phyloP scores from a whole-genome alignment of 2,329 filamentous ascomycete genomes.

The Hortaea sp. region DNA sequence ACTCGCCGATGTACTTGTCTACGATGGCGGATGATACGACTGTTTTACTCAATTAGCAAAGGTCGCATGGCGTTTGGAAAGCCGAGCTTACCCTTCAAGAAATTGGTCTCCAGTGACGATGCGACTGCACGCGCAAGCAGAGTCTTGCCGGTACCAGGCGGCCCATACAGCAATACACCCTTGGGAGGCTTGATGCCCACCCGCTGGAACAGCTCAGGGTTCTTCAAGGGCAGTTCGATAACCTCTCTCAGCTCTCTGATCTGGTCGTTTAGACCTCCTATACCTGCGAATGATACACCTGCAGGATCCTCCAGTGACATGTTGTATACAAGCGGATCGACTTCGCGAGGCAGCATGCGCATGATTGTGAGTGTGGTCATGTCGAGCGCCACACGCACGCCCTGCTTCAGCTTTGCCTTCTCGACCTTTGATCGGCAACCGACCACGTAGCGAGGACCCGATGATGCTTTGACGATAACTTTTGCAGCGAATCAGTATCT shows the following conservation, averaged over 20 bases:
- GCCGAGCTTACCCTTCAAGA: conserved; percentile 66
- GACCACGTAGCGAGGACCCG: conserved; percentile 93
- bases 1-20: conserved; percentile 99
- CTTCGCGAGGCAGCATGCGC: conserved; percentile 97
- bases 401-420: conserved; percentile 94
- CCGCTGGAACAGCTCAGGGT: conserved; percentile 91
- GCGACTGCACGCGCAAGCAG: conserved; percentile 88
- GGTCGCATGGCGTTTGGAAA: background rate
- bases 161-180: conserved; percentile 90
- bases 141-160: conserved; percentile 94
- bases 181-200: conserved; percentile 99
- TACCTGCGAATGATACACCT: conserved; percentile 94
- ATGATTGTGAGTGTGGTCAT: conserved; percentile 99
- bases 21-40: conserved; percentile 98
- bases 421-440: conserved; percentile 98
- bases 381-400: conserved; percentile 90
- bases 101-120: conserved; percentile 94
- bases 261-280: conserved; percentile 95
- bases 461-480: conserved; percentile 99
- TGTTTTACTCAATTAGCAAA: conserved; percentile 29
- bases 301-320: conserved; percentile 98
- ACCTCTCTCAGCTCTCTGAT: conserved; percentile 95
- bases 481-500: conserved; percentile 4
- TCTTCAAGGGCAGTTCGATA: conserved; percentile 95
- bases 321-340: conserved; percentile 98